A percentile compares a stretch with the other conserved stretches of the same genome.
phyloP scores from a whole-genome alignment of 1,139 yeast species.

The Suhomyces wounanorum region DNA sequence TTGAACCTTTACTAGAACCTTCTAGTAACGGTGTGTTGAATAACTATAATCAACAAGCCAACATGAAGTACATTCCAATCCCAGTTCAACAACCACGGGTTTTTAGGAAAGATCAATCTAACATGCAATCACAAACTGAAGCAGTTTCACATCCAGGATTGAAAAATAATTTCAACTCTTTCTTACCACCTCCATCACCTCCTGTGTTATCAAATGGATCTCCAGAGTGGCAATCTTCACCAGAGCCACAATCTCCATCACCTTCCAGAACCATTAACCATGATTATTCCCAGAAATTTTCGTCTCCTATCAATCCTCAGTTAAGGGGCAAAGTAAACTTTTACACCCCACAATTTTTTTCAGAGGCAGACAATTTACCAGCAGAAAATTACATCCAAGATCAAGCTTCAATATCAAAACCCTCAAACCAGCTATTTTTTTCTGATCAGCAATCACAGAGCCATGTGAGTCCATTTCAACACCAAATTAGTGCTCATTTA shows the following conservation, averaged over 20 bases:
- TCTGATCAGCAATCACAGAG: slow-evolving; percentile 2
- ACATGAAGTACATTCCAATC: slow-evolving; percentile 40
- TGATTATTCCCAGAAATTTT: slow-evolving; percentile 16
- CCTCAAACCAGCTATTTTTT: slow-evolving; percentile 1
- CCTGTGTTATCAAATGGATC: slow-evolving; percentile 42
- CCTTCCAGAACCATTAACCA: slow-evolving; percentile 14
- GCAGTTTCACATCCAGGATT: slow-evolving; percentile 10
- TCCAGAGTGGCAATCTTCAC: slow-evolving; percentile 43
- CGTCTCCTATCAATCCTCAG: slow-evolving; percentile 34
- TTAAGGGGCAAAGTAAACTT: slow-evolving; percentile 26
- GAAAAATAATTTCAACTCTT: slow-evolving; percentile 24
- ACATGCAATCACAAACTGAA: slow-evolving; percentile 6
- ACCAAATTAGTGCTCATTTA: slow-evolving; percentile 9
- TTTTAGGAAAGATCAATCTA: slow-evolving; percentile 15
- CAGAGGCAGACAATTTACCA: slow-evolving; percentile 23
- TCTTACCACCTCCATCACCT: slow-evolving; percentile 47
- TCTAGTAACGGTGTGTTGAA: slow-evolving; percentile 1
- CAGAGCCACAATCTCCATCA: slow-evolving; percentile 46
- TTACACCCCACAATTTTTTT: slow-evolving; percentile 45
- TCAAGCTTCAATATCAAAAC: slow-evolving; percentile 14
- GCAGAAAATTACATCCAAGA: slow-evolving; percentile 6
- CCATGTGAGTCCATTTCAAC: slow-evolving; percentile 11
- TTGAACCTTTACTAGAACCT: slow-evolving; percentile 36
- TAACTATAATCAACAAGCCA: slow-evolving; percentile 8
- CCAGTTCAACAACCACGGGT: slow-evolving; percentile 42